phyloP scores from a whole-genome alignment of 2,329 filamentous ascomycete species.

The Blastomyces gilchristii region DNA sequence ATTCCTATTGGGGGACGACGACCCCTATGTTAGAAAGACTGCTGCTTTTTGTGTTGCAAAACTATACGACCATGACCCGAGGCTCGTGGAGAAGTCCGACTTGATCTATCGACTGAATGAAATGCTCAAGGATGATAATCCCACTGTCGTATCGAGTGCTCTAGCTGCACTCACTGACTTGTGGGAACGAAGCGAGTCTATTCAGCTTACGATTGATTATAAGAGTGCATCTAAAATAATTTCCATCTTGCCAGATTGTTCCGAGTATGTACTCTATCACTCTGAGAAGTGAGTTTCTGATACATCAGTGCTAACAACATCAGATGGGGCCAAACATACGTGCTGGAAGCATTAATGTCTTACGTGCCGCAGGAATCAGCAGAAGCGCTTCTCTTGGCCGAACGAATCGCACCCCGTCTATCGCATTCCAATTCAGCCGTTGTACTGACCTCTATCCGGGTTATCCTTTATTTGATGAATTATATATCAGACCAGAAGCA shows the following conservation, averaged over 20 bases:
- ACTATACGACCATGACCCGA: conserved; percentile 89
- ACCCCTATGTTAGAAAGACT: conserved; percentile 96
- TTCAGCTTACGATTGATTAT: conserved; percentile 97
- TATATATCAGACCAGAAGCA: conserved; percentile 91
- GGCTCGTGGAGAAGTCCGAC: conserved; percentile 80
- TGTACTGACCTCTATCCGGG: conserved; percentile 88
- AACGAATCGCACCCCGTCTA: conserved; percentile 86
- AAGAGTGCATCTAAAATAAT: conserved; percentile 96
- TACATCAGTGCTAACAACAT: background rate
- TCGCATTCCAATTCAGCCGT: conserved; percentile 97
- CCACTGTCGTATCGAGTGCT: conserved; percentile 91
- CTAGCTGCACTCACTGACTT: conserved; percentile 90
- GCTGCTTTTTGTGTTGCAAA: conserved; percentile 95
- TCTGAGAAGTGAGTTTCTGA: background rate
- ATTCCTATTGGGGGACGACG: conserved; percentile 68
- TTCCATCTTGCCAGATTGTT: conserved; percentile 90
- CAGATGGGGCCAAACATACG: conserved; percentile 98
- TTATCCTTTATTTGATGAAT: conserved; percentile 97
- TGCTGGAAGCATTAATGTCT: conserved; percentile 93
- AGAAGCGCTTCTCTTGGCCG: conserved; percentile 80
- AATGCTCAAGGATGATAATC: conserved; percentile 89
- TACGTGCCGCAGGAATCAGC: conserved; percentile 87
- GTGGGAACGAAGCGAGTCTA: conserved; percentile 94
- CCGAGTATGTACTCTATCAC: conserved; percentile 57
- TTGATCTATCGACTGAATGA: conserved; percentile 84